Evolutionary conservation across 805 yeast genomes (phyloP), one percentile per base, ranked within the genome.

Genomic region (Wickerhamiella azymoides): DNA sequence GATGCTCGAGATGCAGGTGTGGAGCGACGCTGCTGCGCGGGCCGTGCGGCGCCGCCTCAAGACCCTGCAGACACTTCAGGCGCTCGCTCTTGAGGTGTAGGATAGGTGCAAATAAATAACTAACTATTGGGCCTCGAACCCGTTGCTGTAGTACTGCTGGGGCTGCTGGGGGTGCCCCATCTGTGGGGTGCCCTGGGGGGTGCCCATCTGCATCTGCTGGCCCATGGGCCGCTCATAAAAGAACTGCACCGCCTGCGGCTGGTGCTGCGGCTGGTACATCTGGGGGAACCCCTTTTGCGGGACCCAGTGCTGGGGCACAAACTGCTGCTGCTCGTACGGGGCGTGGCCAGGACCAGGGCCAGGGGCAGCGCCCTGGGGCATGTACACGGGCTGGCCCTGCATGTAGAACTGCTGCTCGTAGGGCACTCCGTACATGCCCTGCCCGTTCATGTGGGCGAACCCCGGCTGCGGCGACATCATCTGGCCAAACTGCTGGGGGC

Each of bases 331-430:
- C 16, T 21, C 24, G 24, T 21, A 21, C n/a, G n/a, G n/a, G n/a
- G n/a, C n/a, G n/a, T n/a, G n/a, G n/a, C n/a, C n/a, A n/a, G n/a
- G n/a, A n/a, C n/a, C n/a, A n/a, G n/a, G n/a, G n/a, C n/a, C n/a
- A n/a, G n/a, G n/a, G n/a, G n/a, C n/a, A n/a, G n/a, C n/a, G n/a
- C n/a, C n/a, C n/a, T n/a, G n/a, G n/a, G 24, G 24, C 24, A 21
- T 21, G 24, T 21, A 21, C 24, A 21, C 7, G 24, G 24, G 24
- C 24, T 21, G 24, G 4, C 24, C 24, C 24, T 30, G 33, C 28
- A 26, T 3, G 28, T 26, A 26, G 28, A 10, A 26, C 25, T 37
- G 40, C 43, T 40, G 43, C 21, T 40, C 43, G 30, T 40, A 40
- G n/a, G n/a, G n/a, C n/a, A n/a, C n/a, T n/a, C n/a, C 3, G 35